These are phyloP conservation scores for Diaporthe citrichinensis DNA, from an alignment of 2,329 filamentous ascomycete genomes.

Conservation along the genomic window DNA sequence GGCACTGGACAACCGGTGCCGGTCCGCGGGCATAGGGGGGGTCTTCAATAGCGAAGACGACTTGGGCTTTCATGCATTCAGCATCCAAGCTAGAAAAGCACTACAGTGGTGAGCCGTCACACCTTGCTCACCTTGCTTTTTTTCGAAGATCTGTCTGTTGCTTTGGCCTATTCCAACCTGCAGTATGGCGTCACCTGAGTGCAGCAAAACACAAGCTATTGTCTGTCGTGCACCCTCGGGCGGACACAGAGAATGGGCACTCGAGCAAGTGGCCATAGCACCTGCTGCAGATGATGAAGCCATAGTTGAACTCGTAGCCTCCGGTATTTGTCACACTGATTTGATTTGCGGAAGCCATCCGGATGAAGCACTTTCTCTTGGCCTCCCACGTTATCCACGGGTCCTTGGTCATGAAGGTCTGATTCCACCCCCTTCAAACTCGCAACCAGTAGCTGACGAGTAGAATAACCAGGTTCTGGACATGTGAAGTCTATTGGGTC, in stretches of 20 bases:
- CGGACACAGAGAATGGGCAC: neutral
- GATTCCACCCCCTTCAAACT: neutral
- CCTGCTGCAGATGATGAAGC: neutral
- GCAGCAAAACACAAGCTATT: neutral
- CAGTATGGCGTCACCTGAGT: neutral
- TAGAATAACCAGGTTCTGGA: neutral
- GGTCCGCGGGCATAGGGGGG: neutral
- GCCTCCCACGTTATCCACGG: neutral
- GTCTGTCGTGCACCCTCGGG: neutral
- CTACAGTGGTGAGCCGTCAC: neutral
- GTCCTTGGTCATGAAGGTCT: neutral
- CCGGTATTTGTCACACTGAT: slow-evolving; percentile 6
- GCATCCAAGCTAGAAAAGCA: too few species aligned
- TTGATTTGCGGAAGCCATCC: neutral
- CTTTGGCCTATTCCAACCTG: neutral
- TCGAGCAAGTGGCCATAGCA: neutral
- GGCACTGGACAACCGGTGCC: neutral
- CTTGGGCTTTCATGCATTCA: too few species aligned
- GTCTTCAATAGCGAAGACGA: too few species aligned
- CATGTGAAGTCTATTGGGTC: neutral
- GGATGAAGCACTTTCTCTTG: neutral
- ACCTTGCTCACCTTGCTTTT: neutral
- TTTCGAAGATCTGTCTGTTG: neutral
- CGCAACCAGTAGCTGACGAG: too few species aligned
- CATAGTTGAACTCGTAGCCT: neutral